Conservation (phyloP, 805 yeast species). For the Candida schatavii region DNA sequence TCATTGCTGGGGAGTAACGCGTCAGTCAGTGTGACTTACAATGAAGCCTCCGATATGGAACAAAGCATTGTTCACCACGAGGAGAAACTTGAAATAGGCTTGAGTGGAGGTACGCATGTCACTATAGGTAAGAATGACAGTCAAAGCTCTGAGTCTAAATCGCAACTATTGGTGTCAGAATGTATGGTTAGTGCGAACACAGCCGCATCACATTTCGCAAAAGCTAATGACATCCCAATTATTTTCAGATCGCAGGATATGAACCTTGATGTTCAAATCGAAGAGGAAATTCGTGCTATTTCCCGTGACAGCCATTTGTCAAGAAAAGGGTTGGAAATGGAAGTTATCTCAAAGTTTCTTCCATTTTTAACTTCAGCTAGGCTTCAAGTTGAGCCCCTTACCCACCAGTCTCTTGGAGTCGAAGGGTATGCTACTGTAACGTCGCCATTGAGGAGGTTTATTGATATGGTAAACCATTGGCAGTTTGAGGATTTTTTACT, state of each 20-base stretch:
- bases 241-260: slow-evolving; percentile 43
- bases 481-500: slow-evolving; percentile 42
- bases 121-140: slow-evolving; percentile 11
- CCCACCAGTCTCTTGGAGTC: slow-evolving; percentile 66
- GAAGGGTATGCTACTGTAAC: slow-evolving; percentile 69
- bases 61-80: neutral
- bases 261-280: slow-evolving; percentile 20
- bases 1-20: slow-evolving; percentile 11
- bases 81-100: neutral
- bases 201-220: slow-evolving; percentile 51
- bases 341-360: slow-evolving; percentile 42
- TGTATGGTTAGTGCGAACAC: slow-evolving; percentile 78
- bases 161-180: slow-evolving; percentile 73
- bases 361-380: slow-evolving; percentile 53
- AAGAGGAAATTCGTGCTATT: slow-evolving; percentile 22
- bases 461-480: slow-evolving; percentile 80
- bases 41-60: neutral
- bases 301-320: slow-evolving; percentile 16
- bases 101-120: slow-evolving; percentile 11
- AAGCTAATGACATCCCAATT: slow-evolving; percentile 45
- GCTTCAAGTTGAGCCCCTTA: slow-evolving; percentile 30
- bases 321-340: slow-evolving; percentile 22
- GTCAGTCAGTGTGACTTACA: slow-evolving; percentile 13
- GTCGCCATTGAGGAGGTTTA: slow-evolving; percentile 83
- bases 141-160: slow-evolving; percentile 33